Evolutionary conservation across 495 filamentous ascomycete species (phyloP).

Genomic region (Aspergillus heteromorphus): DNA sequence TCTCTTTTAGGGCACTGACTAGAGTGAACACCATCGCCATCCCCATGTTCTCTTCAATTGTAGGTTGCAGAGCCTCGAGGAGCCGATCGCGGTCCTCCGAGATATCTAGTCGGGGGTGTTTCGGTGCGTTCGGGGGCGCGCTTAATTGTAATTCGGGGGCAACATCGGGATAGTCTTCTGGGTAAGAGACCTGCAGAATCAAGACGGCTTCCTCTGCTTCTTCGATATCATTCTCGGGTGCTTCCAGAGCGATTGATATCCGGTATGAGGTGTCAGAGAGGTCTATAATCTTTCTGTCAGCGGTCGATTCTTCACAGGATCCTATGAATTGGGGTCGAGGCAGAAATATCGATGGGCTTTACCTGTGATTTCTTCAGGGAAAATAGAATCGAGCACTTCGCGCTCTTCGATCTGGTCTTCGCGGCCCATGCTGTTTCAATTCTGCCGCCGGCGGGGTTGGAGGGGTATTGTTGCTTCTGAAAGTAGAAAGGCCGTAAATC

Average conservation of each 20-base stretch:
- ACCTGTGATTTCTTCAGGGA: conserved; percentile 96
- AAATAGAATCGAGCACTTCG: conserved; percentile 96
- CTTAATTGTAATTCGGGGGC: conserved; percentile 74
- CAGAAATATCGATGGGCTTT: not conserved
- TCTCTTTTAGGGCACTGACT: conserved; percentile 79
- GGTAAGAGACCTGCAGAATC: conserved; percentile 77
- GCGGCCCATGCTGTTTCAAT: conserved; percentile 64
- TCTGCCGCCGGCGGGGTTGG: conserved; percentile 27
- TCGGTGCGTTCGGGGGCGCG: conserved; percentile 60
- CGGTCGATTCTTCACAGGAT: not conserved
- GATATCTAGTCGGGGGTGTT: conserved; percentile 57
- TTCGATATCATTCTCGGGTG: conserved; percentile 56
- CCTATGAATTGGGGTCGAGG: not conserved
- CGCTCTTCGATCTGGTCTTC: conserved; percentile 96
- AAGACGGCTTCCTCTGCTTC: conserved; percentile 48
- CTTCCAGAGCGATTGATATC: conserved; percentile 75
- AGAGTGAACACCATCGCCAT: conserved; percentile 99
- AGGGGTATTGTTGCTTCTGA: conserved; percentile 24
- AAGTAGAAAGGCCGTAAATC: not conserved
- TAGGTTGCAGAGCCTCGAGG: conserved; percentile 59
- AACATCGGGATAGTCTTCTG: conserved; percentile 79
- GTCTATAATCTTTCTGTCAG: conserved; percentile 12
- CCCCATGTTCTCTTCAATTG: conserved; percentile 83
- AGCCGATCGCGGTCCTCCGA: conserved; percentile 66
- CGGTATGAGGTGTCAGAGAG: conserved; percentile 81